These are phyloP conservation scores for Plectosphaerella plurivora DNA, from an alignment of 2,329 filamentous ascomycete genomes.

Conservation along the genomic window DNA sequence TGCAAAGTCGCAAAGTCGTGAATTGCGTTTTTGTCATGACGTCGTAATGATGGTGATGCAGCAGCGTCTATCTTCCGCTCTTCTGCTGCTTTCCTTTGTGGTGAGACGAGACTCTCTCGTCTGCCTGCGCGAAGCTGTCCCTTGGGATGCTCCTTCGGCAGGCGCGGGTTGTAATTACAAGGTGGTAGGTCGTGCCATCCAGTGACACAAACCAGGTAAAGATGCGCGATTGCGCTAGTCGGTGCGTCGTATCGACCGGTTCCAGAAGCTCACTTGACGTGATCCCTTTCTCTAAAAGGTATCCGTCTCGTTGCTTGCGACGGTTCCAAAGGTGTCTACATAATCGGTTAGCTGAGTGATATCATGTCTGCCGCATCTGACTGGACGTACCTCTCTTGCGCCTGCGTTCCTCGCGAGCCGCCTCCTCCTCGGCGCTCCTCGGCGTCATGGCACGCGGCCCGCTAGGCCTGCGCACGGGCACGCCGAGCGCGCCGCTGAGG, in stretches of 20 bases:
- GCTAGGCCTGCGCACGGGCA: constrained; percentile 50
- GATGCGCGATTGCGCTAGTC: not conserved
- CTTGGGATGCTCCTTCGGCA: not conserved
- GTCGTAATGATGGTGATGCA: not conserved
- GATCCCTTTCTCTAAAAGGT: constrained; percentile 38
- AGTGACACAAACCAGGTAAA: not conserved
- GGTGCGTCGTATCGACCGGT: not conserved
- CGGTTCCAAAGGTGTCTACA: constrained; percentile 49
- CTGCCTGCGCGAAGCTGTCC: not conserved
- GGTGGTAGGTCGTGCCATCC: not conserved
- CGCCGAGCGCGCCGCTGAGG: constrained; percentile 46
- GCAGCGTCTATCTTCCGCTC: not conserved
- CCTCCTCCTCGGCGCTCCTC: constrained; percentile 43
- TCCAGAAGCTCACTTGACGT: not conserved
- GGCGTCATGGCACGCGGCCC: constrained; percentile 60
- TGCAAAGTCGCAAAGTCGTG: constrained; percentile 4
- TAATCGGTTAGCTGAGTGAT: constrained; percentile 6
- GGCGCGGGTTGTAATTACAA: not conserved
- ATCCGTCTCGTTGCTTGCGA: constrained; percentile 48
- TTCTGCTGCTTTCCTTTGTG: not conserved
- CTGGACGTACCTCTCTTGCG: constrained; percentile 51
- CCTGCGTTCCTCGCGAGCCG: constrained; percentile 40
- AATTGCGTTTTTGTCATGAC: constrained; percentile 2
- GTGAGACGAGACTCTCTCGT: not conserved
- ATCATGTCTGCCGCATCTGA: not conserved